Evolutionary conservation across 1,284 basidiomycete genomes (phyloP).

Genomic region (Puccinia hordei): DNA sequence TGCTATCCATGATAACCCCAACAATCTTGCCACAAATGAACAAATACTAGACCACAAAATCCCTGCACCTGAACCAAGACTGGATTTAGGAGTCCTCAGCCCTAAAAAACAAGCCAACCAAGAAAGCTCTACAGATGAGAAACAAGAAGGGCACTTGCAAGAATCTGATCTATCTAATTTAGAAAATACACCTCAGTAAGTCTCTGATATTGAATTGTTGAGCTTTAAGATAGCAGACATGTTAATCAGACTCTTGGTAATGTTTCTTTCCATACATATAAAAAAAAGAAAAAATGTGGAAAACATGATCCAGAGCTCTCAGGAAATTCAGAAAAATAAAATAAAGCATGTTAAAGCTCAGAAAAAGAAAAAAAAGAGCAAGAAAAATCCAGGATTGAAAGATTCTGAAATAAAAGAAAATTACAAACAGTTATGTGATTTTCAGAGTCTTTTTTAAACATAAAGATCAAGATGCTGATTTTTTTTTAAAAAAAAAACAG

Average conservation of each 20-base stretch:
- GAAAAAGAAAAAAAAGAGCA: neutral
- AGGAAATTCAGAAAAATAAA: neutral
- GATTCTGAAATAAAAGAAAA: neutral
- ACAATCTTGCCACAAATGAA: neutral
- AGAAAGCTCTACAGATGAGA: too few species aligned
- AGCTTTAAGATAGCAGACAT: neutral
- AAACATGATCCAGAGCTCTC: neutral
- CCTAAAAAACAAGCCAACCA: neutral
- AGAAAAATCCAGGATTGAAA: neutral
- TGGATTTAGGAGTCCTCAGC: too few species aligned
- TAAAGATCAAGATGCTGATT: neutral
- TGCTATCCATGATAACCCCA: neutral
- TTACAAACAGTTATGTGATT: too few species aligned
- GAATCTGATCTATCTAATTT: neutral
- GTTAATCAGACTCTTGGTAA: neutral
- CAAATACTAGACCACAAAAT: neutral
- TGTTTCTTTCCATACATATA: too few species aligned
- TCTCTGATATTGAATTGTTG: neutral
- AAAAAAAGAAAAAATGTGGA: neutral
- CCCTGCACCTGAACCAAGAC: too few species aligned
- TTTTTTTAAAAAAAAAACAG: neutral
- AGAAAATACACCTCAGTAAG: neutral
- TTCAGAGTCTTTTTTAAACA: too few species aligned
- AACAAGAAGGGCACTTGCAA: too few species aligned
- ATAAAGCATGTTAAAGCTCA: neutral